These are phyloP conservation scores for Hyaloraphidium curvatum DNA, from an alignment of 192 early-diverging fungal genomes.

Conservation along the genomic window DNA sequence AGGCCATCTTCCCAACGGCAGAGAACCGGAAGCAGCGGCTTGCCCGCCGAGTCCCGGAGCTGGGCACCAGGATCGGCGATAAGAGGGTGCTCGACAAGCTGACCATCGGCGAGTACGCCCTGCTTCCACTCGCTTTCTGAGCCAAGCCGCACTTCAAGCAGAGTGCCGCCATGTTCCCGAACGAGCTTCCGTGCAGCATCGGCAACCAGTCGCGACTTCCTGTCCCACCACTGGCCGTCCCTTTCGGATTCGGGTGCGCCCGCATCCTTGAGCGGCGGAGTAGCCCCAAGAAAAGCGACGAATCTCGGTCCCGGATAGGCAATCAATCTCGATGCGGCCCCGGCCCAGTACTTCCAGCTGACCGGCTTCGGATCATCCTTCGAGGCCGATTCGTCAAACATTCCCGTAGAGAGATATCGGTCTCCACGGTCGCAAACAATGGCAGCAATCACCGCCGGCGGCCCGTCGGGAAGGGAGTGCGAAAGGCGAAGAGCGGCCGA, in stretches of 20 bases:
- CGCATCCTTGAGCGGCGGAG: neutral
- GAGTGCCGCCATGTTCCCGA: neutral
- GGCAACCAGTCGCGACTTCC: neutral
- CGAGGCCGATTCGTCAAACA: neutral
- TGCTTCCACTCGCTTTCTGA: neutral
- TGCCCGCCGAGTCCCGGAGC: too few relatives aligned
- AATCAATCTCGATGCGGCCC: neutral
- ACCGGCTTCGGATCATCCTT: neutral
- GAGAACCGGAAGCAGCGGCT: too few relatives aligned
- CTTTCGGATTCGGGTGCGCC: too few relatives aligned
- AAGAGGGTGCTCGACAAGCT: too few relatives aligned
- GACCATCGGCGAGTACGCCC: too few relatives aligned
- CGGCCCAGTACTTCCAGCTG: neutral
- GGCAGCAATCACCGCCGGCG: neutral
- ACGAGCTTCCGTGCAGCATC: neutral
- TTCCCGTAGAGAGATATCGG: neutral
- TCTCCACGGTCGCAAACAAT: slow-evolving; percentile 1
- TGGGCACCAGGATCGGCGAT: too few relatives aligned
- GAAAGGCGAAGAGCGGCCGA: neutral
- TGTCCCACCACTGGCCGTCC: neutral
- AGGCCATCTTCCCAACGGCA: too few relatives aligned
- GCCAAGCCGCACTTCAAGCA: neutral
- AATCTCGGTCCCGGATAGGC: neutral
- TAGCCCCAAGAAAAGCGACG: neutral
- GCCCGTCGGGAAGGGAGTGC: neutral